Evolutionary conservation across 2,329 filamentous ascomycete species (phyloP).

Genomic region (Domatiomyces globalis): DNA sequence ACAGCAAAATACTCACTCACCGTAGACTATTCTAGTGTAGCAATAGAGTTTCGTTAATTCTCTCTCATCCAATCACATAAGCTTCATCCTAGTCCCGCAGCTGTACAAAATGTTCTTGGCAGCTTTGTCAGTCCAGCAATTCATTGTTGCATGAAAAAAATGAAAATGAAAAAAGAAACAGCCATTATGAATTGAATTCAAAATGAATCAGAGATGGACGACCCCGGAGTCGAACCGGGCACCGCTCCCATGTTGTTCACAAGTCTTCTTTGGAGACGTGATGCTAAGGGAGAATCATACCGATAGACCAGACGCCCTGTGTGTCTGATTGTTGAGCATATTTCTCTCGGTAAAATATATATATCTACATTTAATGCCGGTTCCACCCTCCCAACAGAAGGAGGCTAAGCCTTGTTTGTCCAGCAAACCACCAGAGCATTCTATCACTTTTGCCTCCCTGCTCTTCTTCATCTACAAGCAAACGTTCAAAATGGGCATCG

Average conservation of each 20-base stretch:
- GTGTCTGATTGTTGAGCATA: not conserved
- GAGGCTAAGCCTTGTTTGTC: not conserved
- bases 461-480: not conserved
- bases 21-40: not conserved
- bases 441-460: not conserved
- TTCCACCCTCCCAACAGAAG: not conserved
- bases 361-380: not conserved
- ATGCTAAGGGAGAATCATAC: slow-evolving; percentile 1
- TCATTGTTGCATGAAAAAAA: not conserved
- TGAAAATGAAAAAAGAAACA: not conserved
- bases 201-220: not conserved
- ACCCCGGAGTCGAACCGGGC: slow-evolving; percentile 1
- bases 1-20: not conserved
- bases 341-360: not conserved
- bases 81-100: too few species aligned
- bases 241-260: not conserved
- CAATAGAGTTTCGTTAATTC: not conserved
- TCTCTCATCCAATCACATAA: not conserved
- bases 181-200: too few species aligned
- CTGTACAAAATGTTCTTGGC: not conserved
- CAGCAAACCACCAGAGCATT: not conserved
- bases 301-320: slow-evolving; percentile 1
- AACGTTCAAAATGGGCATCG: not conserved
- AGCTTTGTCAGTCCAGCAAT: not conserved
- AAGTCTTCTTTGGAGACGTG: not conserved